A percentile compares a stretch with the other conserved stretches of the same genome.
Conservation (phyloP, 805 yeast genomes). For the Saccharomycopsis synnaedendra region DNA sequence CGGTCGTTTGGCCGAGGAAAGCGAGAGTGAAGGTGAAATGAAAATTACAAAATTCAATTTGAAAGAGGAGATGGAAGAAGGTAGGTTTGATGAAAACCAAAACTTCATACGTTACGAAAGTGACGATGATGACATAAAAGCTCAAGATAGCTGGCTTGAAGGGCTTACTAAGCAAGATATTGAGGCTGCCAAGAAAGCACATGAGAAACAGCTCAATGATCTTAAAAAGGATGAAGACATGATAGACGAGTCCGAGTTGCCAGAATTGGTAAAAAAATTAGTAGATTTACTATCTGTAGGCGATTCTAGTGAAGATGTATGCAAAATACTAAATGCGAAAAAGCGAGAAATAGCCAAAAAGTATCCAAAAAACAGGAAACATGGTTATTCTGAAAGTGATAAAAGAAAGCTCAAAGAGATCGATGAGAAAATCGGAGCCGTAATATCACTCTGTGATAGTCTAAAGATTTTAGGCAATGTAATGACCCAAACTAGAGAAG, state of each 20-base stretch:
- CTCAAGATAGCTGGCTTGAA: constrained; percentile 30
- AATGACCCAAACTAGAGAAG: constrained; percentile 33
- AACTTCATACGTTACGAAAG: constrained; percentile 37
- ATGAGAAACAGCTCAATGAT: constrained; percentile 22
- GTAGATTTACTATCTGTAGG: constrained; percentile 17
- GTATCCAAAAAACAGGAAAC: constrained; percentile 12
- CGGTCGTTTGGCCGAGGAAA: constrained; percentile 17
- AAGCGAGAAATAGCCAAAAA: neutral
- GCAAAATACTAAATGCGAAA: constrained; percentile 13
- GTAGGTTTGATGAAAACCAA: constrained; percentile 50
- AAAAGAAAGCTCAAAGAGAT: constrained; percentile 20
- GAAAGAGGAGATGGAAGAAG: constrained; percentile 44
- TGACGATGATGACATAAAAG: constrained; percentile 22
- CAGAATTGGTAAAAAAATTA: constrained; percentile 40
- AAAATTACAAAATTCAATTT: constrained; percentile 55
- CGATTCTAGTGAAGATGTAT: constrained; percentile 14
- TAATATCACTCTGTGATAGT: no score
- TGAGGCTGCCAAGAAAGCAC: constrained; percentile 25
- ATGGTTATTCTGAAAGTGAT: constrained; percentile 17
- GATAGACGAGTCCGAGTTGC: constrained; percentile 37
- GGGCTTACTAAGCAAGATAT: constrained; percentile 28
- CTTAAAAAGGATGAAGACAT: constrained; percentile 20
- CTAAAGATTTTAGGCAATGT: no score
- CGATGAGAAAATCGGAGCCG: constrained; percentile 22
- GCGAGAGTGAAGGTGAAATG: constrained; percentile 26